Evolutionary conservation across 768 basidiomycete species (phyloP).

Genomic region (Heimioporus sp.): DNA sequence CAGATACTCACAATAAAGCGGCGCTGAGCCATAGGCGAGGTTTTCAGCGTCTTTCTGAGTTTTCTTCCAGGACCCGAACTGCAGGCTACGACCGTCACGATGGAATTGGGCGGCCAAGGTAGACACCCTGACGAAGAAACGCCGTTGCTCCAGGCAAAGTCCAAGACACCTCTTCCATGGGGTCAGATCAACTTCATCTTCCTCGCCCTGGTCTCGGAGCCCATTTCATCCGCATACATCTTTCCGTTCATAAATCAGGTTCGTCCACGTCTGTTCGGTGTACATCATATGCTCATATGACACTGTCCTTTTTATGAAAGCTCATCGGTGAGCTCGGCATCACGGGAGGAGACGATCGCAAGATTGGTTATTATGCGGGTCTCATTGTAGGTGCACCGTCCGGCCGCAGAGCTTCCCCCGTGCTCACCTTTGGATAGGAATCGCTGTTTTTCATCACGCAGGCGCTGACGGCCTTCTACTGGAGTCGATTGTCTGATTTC

Average conservation of each 20-base stretch:
- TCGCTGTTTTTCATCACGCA: constrained; percentile 61
- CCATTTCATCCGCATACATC: constrained; percentile 54
- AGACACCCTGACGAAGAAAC: not conserved
- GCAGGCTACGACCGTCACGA: too few relatives aligned
- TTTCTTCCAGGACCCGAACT: too few relatives aligned
- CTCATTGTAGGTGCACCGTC: constrained; percentile 41
- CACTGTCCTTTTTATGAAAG: constrained; percentile 26
- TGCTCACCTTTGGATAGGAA: constrained; percentile 39
- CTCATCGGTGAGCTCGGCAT: constrained; percentile 60
- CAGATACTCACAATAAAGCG: too few relatives aligned
- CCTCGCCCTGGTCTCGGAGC: constrained; percentile 53
- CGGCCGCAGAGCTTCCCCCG: not conserved
- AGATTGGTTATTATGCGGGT: constrained; percentile 69
- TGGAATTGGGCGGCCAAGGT: not conserved
- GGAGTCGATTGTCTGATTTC: constrained; percentile 61
- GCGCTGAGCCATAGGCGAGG: too few relatives aligned
- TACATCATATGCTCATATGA: too few relatives aligned
- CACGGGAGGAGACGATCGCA: constrained; percentile 59
- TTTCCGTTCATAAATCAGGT: constrained; percentile 22
- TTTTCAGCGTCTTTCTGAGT: too few relatives aligned
- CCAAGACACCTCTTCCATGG: constrained; percentile 48
- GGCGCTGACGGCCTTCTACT: constrained; percentile 56
- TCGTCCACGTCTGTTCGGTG: not conserved
- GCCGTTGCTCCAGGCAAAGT: constrained; percentile 38
- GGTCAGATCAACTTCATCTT: constrained; percentile 48